A percentile compares a stretch with the other conserved stretches of the same genome.
Conservation (phyloP, 2,329 filamentous ascomycete genomes). For the Teratosphaeriaceae sp. region DNA sequence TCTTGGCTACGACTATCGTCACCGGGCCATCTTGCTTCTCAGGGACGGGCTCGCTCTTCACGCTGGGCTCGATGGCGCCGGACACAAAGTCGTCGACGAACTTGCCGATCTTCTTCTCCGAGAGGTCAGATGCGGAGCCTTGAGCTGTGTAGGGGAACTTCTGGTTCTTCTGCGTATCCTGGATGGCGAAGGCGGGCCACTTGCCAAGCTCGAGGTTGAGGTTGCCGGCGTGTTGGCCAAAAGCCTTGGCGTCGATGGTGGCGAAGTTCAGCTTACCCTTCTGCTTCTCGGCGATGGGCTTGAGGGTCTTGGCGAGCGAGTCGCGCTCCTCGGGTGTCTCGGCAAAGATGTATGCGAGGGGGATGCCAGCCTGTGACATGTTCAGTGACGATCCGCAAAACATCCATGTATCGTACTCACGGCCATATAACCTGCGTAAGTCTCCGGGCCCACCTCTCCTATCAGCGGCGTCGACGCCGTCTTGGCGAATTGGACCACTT, state of each 20-base stretch:
- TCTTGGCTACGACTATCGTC: conserved; percentile 83
- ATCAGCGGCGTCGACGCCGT: conserved; percentile 80
- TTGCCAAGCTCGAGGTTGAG: conserved; percentile 93
- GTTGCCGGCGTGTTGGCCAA: conserved; percentile 92
- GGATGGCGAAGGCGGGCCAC: conserved; percentile 97
- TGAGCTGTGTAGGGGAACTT: conserved; percentile 72
- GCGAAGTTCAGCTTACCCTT: conserved; percentile 96
- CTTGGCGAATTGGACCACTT: conserved; percentile 78
- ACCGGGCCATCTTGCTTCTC: conserved; percentile 89
- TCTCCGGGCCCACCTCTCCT: conserved; percentile 94
- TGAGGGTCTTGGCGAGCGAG: conserved; percentile 67
- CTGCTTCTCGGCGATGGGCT: conserved; percentile 82
- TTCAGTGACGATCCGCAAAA: conserved; percentile 2
- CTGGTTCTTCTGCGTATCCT: conserved; percentile 89
- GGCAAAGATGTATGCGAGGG: conserved; percentile 95
- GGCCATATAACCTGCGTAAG: conserved; percentile 91
- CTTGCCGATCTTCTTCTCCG: conserved; percentile 61
- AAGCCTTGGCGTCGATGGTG: conserved; percentile 90
- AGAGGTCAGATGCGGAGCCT: conserved; percentile 75
- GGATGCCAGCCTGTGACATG: conserved; percentile 62
- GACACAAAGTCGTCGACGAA: conserved; percentile 81
- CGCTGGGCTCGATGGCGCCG: conserved; percentile 88
- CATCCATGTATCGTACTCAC: too few relatives aligned
- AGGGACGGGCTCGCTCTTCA: conserved; percentile 97
- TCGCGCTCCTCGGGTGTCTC: conserved; percentile 87